Evolutionary conservation across 2,329 filamentous ascomycete genomes (phyloP).

Genomic region (Colletotrichum tropicicola): DNA sequence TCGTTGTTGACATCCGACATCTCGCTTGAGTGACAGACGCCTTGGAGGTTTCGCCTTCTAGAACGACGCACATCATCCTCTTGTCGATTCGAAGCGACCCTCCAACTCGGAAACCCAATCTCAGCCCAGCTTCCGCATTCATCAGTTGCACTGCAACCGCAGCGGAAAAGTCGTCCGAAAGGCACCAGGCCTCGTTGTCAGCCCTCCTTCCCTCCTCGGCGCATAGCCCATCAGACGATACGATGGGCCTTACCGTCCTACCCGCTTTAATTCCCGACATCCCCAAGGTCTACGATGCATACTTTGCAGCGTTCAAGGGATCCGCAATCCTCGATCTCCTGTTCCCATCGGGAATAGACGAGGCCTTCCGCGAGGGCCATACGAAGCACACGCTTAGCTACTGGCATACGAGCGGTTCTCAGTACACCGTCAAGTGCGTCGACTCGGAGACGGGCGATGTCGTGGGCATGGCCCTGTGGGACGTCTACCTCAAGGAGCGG

Average conservation of each 20-base stretch:
- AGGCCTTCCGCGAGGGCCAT: constrained; percentile 52
- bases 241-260: constrained; percentile 50
- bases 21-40: background rate
- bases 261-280: constrained; percentile 57
- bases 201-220: background rate
- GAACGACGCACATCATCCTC: background rate
- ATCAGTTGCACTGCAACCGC: too few species aligned
- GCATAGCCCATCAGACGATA: constrained; percentile 12
- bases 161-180: background rate
- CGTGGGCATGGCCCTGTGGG: constrained; percentile 56
- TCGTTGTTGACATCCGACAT: constrained; percentile 6
- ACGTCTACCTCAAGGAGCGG: constrained; percentile 49
- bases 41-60: background rate
- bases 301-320: constrained; percentile 55
- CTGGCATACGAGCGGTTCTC: constrained; percentile 47
- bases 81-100: constrained; percentile 9
- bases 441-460: constrained; percentile 52
- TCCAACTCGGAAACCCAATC: background rate
- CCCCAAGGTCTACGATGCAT: constrained; percentile 54
- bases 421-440: constrained; percentile 58
- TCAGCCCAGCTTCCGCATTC: background rate
- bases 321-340: constrained; percentile 51
- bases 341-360: constrained; percentile 46
- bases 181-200: background rate
- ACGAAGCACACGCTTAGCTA: constrained; percentile 49